These are phyloP conservation scores for Mortierella claussenii DNA, from an alignment of 192 early-diverging fungal species.

Conservation along the genomic window DNA sequence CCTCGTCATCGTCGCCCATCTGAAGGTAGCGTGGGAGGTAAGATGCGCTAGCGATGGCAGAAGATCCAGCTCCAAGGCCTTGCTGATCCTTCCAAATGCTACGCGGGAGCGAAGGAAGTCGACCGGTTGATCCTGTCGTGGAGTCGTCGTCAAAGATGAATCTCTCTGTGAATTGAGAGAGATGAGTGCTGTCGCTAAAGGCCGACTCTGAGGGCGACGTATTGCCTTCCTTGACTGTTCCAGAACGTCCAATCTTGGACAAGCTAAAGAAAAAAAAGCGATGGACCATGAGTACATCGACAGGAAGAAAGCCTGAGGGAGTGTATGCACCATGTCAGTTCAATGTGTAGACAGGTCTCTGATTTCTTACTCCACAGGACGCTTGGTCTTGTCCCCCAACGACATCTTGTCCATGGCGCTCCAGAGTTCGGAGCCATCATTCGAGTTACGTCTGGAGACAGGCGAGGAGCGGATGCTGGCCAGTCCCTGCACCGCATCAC, in stretches of 20 bases:
- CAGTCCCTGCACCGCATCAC: constrained; percentile 15
- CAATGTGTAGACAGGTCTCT: too few relatives aligned
- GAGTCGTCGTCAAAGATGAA: constrained; percentile 59
- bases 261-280: constrained; percentile 8
- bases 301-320: too few relatives aligned
- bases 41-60: constrained; percentile 41
- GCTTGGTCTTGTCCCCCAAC: constrained; percentile 47
- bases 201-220: constrained; percentile 35
- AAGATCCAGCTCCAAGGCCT: constrained; percentile 24
- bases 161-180: constrained; percentile 58
- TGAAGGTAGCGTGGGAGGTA: constrained; percentile 55
- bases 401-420: constrained; percentile 53
- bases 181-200: constrained; percentile 40
- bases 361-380: constrained; percentile 40
- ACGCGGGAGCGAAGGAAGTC: constrained; percentile 29
- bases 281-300: neutral
- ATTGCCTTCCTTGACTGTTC: constrained; percentile 24
- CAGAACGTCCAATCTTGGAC: constrained; percentile 37
- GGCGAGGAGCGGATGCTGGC: constrained; percentile 66
- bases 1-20: constrained; percentile 57
- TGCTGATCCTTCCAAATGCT: constrained; percentile 48
- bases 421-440: constrained; percentile 58
- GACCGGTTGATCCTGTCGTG: constrained; percentile 2
- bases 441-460: constrained; percentile 77
- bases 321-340: too few relatives aligned